Evolutionary conservation across 306 rosid species (phyloP), one percentile per base, ranked within the genome.

Genomic region (Cicer judaicum): DNA sequence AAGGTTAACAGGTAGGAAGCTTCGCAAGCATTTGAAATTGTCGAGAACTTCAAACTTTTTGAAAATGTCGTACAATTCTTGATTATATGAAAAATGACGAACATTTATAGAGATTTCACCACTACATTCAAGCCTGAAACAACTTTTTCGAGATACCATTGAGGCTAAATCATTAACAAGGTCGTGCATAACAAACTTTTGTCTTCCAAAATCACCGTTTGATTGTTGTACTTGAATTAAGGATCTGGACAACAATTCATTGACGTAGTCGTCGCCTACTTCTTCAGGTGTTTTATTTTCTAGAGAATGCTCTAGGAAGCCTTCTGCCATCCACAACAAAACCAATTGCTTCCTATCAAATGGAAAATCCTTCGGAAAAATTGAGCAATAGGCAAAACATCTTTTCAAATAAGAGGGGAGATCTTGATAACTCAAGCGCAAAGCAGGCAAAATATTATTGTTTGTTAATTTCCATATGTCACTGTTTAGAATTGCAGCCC

Each of bases 261-360:
- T 2, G 10, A 81, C 67, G n/a, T 18, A 78, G 2, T 81, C 76
- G 4, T 66, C 8, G 2, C 80, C 84, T 42, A 64, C 52, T 6
- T 44, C 47, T 39, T 83, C 85, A 24, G 42, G 1, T 6, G 68
- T 21, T 2, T 29, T 18, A 7, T 43, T 16, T 0, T 12, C 63
- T 5, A 10, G 18, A 1, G 42, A 41, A 18, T 67, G 15, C 0
- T 44, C 56, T 0, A 83, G 7, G 0, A 83, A 67, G 1, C 86
- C 84, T 63, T 81, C 82, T 2, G 82, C 86, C 84, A 81, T 79
- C 90, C 85, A 86, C 10, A 80, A 46, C 7, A 36, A 36, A 47
- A 81, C 34, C 29, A 83, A 29, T 1, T 42, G 0, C 36, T 72
- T 52, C 49, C 46, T 78, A 24, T 46, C 56, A 46, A 67, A 2